A percentile compares a stretch with the other conserved stretches of the same genome.
phyloP scores from a whole-genome alignment of 352 stramenopile species.

The Globisporangium polare region DNA sequence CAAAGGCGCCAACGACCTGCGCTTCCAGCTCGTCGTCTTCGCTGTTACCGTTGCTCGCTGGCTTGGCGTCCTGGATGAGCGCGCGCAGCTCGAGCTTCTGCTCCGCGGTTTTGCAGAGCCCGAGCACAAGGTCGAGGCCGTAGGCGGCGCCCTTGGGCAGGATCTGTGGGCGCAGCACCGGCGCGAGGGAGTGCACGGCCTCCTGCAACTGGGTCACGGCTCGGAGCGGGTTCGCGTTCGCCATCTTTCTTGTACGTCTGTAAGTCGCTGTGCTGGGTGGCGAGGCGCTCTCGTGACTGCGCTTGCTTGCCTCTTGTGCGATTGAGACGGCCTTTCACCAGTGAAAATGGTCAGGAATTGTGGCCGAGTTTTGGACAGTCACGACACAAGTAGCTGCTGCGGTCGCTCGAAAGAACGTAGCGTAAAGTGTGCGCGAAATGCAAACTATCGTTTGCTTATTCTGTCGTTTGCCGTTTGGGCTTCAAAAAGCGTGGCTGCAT shows the following conservation, averaged over 20 bases:
- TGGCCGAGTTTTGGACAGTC: not conserved
- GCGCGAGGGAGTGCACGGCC: slow-evolving; percentile 47
- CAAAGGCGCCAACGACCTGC: slow-evolving; percentile 55
- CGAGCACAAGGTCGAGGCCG: slow-evolving; percentile 58
- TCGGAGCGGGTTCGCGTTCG: slow-evolving; percentile 36
- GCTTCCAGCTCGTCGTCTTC: slow-evolving; percentile 23
- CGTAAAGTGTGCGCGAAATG: not conserved
- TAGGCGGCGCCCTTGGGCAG: slow-evolving; percentile 58
- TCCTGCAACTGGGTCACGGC: slow-evolving; percentile 65
- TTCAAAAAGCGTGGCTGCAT: slow-evolving; percentile 1
- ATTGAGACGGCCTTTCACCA: slow-evolving; percentile 12
- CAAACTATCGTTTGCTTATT: not conserved
- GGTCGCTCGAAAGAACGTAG: not conserved
- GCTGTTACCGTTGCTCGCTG: slow-evolving; percentile 17
- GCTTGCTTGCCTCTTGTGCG: too few relatives aligned
- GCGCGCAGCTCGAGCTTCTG: slow-evolving; percentile 51
- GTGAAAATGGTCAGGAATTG: not conserved
- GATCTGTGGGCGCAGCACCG: slow-evolving; percentile 55
- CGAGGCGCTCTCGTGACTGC: not conserved
- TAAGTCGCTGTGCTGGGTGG: not conserved
- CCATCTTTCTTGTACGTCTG: slow-evolving; percentile 1
- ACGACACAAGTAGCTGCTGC: not conserved
- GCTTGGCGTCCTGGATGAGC: slow-evolving; percentile 38
- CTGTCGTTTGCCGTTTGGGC: not conserved
- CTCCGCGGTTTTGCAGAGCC: slow-evolving; percentile 55